Conservation (phyloP, 1,139 yeast species). For the Hyphopichia burtonii region DNA sequence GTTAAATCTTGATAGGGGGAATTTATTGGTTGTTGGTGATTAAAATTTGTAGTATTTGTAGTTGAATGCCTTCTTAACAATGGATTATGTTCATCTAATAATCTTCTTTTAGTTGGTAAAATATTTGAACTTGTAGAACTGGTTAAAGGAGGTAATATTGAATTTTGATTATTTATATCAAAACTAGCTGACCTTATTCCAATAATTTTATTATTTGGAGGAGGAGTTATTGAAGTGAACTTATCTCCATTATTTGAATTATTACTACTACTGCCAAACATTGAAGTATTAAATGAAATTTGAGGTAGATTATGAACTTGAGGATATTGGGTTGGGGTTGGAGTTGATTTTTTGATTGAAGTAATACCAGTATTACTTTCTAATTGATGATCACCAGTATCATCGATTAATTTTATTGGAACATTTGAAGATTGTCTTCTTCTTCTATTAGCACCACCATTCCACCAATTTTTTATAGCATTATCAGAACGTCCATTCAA, state of each 20-base stretch:
- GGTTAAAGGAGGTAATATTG: conserved; percentile 8
- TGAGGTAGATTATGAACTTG: conserved; percentile 10
- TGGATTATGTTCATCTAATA: conserved; percentile 25
- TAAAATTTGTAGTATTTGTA: conserved; percentile 21
- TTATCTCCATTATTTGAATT: conserved; percentile 1
- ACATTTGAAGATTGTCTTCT: conserved; percentile 44
- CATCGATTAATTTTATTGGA: conserved; percentile 4
- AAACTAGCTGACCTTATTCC: conserved; percentile 32
- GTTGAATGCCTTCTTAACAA: conserved; percentile 27
- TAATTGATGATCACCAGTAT: background rate
- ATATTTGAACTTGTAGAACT: conserved; percentile 6
- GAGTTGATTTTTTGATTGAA: no score
- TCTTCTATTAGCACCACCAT: conserved; percentile 83
- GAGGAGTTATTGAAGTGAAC: conserved; percentile 8
- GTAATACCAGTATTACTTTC: background rate
- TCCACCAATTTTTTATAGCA: conserved; percentile 97
- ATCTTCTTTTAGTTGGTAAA: conserved; percentile 24
- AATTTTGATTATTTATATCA: conserved; percentile 9
- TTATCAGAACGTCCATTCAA: conserved; percentile 85
- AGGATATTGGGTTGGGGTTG: conserved; percentile 5
- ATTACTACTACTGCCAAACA: conserved; percentile 24
- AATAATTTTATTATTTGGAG: conserved; percentile 6
- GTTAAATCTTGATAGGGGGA: conserved; percentile 31
- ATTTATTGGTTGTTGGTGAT: no score
- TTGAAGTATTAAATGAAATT: conserved; percentile 40